Percentiles rank a stretch among this genome's conserved stretches.
phyloP scores from a whole-genome alignment of 805 yeast species.

The Torulaspora indica region DNA sequence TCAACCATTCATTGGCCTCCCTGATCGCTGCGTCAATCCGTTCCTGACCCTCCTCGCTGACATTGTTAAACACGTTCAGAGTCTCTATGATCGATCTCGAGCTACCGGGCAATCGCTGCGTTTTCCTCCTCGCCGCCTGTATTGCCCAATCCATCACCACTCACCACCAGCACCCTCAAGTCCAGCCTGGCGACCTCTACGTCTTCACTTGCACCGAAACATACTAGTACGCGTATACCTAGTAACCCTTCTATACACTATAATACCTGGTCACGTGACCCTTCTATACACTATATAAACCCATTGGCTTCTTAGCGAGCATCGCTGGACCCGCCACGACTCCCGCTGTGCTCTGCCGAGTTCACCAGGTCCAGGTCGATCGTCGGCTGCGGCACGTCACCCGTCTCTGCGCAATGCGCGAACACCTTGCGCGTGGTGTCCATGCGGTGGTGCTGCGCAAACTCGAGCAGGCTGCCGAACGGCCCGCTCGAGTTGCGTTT shows the following conservation, averaged over 20 bases:
- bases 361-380: constrained; percentile 15
- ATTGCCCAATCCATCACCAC: constrained; percentile 33
- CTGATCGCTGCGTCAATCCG: constrained; percentile 18
- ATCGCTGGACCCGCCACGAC: no score
- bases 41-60: constrained; percentile 21
- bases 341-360: not conserved
- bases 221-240: no score
- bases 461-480: constrained; percentile 20
- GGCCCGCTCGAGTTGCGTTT: constrained; percentile 26
- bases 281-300: no score
- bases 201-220: not conserved
- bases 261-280: constrained; percentile 1
- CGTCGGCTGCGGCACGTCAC: constrained; percentile 17
- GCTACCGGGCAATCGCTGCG: constrained; percentile 28
- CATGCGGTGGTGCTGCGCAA: constrained; percentile 20
- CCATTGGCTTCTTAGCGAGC: no score
- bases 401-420: constrained; percentile 25
- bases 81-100: constrained; percentile 34
- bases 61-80: constrained; percentile 27
- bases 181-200: not conserved
- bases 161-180: no score
- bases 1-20: constrained; percentile 24
- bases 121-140: constrained; percentile 29
- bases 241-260: no score
- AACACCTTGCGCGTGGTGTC: constrained; percentile 20